These are phyloP conservation scores for Aspergillus pseudoglaucus DNA, from an alignment of 2,329 filamentous ascomycete genomes.

Conservation along the genomic window DNA sequence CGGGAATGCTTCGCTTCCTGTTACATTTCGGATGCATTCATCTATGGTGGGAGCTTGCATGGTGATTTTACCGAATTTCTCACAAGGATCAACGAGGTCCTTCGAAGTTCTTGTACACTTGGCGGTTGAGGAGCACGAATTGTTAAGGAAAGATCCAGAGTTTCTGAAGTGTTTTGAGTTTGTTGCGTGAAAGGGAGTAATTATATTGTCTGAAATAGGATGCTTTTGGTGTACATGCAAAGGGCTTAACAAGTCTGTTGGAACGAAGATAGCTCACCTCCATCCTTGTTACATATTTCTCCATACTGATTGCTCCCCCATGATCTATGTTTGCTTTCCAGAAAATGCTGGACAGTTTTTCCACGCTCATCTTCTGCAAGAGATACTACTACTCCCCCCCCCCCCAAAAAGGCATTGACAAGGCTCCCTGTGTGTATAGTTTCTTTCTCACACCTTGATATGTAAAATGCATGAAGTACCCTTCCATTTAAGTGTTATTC, in stretches of 20 bases:
- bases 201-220: too few species aligned
- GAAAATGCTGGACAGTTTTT: neutral
- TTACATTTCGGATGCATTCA: conserved; percentile 10
- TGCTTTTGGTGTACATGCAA: too few species aligned
- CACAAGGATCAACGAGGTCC: conserved; percentile 1
- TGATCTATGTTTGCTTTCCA: too few species aligned
- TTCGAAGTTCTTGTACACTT: conserved; percentile 16
- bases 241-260: too few species aligned
- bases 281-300: too few species aligned
- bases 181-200: conserved; percentile 5
- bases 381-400: neutral
- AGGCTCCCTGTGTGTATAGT: neutral
- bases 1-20: conserved; percentile 9
- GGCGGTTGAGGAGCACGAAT: conserved; percentile 8
- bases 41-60: conserved; percentile 8
- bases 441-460: neutral
- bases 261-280: too few species aligned
- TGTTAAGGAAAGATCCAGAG: conserved; percentile 9
- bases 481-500: neutral
- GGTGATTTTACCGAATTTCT: conserved; percentile 14
- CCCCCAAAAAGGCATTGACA: neutral
- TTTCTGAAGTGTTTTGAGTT: conserved; percentile 16
- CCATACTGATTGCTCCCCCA: too few species aligned
- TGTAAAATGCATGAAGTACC: neutral
- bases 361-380: neutral